These are phyloP conservation scores for Niveomyces coronatus DNA, from an alignment of 2,329 filamentous ascomycete genomes.

Conservation along the genomic window DNA sequence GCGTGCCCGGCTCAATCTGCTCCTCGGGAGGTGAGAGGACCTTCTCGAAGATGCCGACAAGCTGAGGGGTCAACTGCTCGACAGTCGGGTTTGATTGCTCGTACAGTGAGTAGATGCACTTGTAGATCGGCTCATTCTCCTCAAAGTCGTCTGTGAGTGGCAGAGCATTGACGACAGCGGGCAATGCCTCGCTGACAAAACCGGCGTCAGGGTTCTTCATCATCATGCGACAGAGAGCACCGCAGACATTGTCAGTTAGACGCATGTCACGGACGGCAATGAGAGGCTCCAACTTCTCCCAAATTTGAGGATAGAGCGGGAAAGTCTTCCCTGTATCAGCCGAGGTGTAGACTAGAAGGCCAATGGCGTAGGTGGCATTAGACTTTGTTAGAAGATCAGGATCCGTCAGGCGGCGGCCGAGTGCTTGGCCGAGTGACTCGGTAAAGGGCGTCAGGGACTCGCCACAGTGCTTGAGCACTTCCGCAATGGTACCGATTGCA, in stretches of 20 bases:
- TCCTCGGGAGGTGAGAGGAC: slow-evolving; percentile 63
- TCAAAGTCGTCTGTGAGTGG: slow-evolving; percentile 90
- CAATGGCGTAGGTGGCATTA: slow-evolving; percentile 86
- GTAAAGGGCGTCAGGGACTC: slow-evolving; percentile 75
- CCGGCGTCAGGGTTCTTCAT: slow-evolving; percentile 75
- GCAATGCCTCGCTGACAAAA: slow-evolving; percentile 72
- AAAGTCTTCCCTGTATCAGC: slow-evolving; percentile 59
- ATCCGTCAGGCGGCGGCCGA: slow-evolving; percentile 79
- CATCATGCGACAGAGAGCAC: slow-evolving; percentile 88
- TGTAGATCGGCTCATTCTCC: slow-evolving; percentile 90
- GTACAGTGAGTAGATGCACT: slow-evolving; percentile 82
- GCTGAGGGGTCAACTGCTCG: slow-evolving; percentile 56
- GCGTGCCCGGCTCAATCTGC: slow-evolving; percentile 64
- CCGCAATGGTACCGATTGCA: slow-evolving; percentile 83
- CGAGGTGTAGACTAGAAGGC: slow-evolving; percentile 75
- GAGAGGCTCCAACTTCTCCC: slow-evolving; percentile 77
- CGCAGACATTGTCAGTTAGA: slow-evolving; percentile 85
- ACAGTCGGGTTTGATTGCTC: slow-evolving; percentile 59
- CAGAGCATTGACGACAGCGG: slow-evolving; percentile 65
- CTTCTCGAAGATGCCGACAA: slow-evolving; percentile 62
- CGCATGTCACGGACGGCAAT: slow-evolving; percentile 68
- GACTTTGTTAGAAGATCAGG: slow-evolving; percentile 88
- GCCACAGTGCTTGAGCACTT: slow-evolving; percentile 80
- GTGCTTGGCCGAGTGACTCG: slow-evolving; percentile 60
- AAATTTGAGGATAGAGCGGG: slow-evolving; percentile 66